A percentile compares a stretch with the other conserved stretches of the same genome.
Evolutionary conservation across 495 filamentous ascomycete genomes (phyloP).

Genomic region (Elaphomyces granulatus): DNA sequence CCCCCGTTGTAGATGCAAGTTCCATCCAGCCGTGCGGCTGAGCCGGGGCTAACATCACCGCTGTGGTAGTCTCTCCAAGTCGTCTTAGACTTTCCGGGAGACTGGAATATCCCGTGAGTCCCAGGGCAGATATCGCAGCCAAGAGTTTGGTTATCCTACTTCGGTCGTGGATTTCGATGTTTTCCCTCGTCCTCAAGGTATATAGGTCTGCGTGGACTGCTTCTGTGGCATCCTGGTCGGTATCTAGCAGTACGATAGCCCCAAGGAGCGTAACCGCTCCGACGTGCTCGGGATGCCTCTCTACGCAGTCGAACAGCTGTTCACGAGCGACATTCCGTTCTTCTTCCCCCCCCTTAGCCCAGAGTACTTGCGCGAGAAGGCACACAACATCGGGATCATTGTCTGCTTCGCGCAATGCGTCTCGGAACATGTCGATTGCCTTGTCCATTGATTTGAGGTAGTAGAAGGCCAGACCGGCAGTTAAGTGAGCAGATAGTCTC

Average conservation of each 20-base stretch:
- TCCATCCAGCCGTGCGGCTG: conserved; percentile 65
- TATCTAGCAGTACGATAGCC: conserved; percentile 65
- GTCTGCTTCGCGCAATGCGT: conserved; percentile 64
- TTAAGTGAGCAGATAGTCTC: conserved; percentile 73
- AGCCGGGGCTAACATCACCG: conserved; percentile 65
- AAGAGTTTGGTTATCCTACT: conserved; percentile 43
- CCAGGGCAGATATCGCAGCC: conserved; percentile 37
- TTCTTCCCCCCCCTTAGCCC: conserved; percentile 70
- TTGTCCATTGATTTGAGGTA: conserved; percentile 45
- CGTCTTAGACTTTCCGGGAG: conserved; percentile 24
- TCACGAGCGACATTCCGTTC: conserved; percentile 63
- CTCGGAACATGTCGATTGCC: conserved; percentile 65
- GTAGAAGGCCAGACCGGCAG: conserved; percentile 69
- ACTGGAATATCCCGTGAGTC: conserved; percentile 19
- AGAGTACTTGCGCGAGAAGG: conserved; percentile 77
- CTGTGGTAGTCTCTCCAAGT: conserved; percentile 44
- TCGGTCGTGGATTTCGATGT: conserved; percentile 31
- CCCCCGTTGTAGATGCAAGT: conserved; percentile 42
- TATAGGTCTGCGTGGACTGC: conserved; percentile 71
- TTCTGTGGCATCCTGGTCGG: conserved; percentile 60
- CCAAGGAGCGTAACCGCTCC: conserved; percentile 66
- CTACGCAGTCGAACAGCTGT: conserved; percentile 64
- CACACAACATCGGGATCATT: conserved; percentile 76
- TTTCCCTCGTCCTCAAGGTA: conserved; percentile 48
- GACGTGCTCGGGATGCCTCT: conserved; percentile 56